Percentiles rank a stretch among this genome's conserved stretches.
These are phyloP conservation scores for Ascomycota sp. DNA, from an alignment of 2,329 filamentous ascomycete genomes.

Conservation along the genomic window DNA sequence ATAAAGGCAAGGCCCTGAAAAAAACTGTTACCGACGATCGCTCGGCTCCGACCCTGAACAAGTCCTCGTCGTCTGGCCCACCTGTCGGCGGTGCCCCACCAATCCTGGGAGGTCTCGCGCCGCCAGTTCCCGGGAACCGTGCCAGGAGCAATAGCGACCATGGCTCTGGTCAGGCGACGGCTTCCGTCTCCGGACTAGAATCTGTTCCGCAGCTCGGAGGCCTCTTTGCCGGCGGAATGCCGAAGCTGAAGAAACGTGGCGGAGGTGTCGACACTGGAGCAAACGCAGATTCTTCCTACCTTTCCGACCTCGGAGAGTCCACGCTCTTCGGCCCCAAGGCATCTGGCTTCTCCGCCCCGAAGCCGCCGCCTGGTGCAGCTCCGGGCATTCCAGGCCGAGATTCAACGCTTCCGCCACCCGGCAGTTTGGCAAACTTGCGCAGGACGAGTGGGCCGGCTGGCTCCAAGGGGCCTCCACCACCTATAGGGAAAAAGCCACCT, in stretches of 20 bases:
- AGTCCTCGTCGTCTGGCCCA: constrained; percentile 23
- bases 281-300: constrained; percentile 40
- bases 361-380: constrained; percentile 33
- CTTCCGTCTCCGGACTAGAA: constrained; percentile 19
- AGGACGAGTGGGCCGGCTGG: constrained; percentile 25
- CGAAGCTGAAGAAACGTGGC: constrained; percentile 72
- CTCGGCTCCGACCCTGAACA: constrained; percentile 48
- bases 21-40: constrained; percentile 83
- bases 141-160: constrained; percentile 69
- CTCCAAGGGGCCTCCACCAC: constrained; percentile 39
- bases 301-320: constrained; percentile 46
- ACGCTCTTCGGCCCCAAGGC: constrained; percentile 18
- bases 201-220: constrained; percentile 63
- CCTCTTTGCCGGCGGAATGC: constrained; percentile 83
- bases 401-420: constrained; percentile 18
- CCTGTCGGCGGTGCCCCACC: constrained; percentile 58
- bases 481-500: constrained; percentile 53
- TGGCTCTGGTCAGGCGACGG: constrained; percentile 21
- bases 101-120: constrained; percentile 46
- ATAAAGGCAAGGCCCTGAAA: constrained; percentile 56
- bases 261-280: constrained; percentile 53
- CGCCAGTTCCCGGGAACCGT: constrained; percentile 47
- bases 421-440: constrained; percentile 26
- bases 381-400: constrained; percentile 33
- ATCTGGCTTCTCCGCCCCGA: constrained; percentile 31